Evolutionary conservation across 352 stramenopile species (phyloP).

Genomic region (Globisporangium recalcitrans): DNA sequence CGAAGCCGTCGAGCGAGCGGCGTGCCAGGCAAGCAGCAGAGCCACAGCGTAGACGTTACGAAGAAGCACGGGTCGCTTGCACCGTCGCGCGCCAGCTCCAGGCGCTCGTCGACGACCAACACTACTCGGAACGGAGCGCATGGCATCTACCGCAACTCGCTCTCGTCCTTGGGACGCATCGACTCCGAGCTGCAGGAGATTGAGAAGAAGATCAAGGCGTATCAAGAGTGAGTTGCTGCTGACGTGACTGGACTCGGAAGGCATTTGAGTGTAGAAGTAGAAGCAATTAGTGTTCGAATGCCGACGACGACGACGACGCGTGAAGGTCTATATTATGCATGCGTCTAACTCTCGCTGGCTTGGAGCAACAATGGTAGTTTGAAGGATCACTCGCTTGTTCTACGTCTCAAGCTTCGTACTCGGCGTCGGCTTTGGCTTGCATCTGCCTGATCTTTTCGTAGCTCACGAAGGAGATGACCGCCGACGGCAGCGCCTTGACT

Average conservation of each 20-base stretch:
- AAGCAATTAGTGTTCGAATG: slow-evolving; percentile 1
- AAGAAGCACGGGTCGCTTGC: slow-evolving; percentile 2
- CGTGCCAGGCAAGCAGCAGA: no score
- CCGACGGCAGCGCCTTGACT: slow-evolving; percentile 63
- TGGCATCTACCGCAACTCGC: slow-evolving; percentile 37
- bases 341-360: not conserved
- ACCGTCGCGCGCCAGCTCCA: slow-evolving; percentile 4
- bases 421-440: slow-evolving; percentile 29
- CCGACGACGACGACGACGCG: slow-evolving; percentile 2
- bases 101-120: not conserved
- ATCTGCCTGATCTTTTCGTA: slow-evolving; percentile 76
- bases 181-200: slow-evolving; percentile 64
- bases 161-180: slow-evolving; percentile 54
- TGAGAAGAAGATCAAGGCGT: slow-evolving; percentile 56
- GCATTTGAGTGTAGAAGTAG: slow-evolving; percentile 1
- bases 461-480: slow-evolving; percentile 72
- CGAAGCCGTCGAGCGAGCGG: no score
- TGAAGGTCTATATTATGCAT: slow-evolving; percentile 13
- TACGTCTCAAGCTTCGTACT: slow-evolving; percentile 17
- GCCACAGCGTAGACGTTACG: not conserved
- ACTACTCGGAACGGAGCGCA: slow-evolving; percentile 18
- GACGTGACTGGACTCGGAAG: no score
- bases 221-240: slow-evolving; percentile 25
- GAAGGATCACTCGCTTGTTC: not conserved
- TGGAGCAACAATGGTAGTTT: not conserved